These are phyloP conservation scores for Calocera cornea DNA, from an alignment of 768 basidiomycete species.

Conservation along the genomic window DNA sequence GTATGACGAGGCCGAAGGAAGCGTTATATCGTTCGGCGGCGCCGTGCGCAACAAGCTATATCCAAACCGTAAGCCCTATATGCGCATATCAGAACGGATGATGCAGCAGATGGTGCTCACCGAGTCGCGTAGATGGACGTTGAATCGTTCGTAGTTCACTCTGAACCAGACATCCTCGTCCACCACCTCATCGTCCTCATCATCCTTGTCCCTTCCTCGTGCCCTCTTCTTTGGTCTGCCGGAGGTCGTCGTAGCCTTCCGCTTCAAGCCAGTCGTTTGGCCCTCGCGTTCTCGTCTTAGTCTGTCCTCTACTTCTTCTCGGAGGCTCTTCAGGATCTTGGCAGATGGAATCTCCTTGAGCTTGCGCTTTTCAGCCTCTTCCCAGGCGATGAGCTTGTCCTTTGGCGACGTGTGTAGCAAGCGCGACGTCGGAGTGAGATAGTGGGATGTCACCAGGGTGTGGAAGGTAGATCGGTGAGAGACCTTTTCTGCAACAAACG, in stretches of 20 bases:
- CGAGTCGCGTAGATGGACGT: constrained; percentile 73
- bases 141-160: constrained; percentile 80
- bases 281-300: not conserved
- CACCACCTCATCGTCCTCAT: constrained; percentile 51
- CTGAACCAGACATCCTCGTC: constrained; percentile 67
- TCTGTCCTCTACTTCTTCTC: not conserved
- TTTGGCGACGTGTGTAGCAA: constrained; percentile 66
- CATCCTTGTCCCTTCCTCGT: constrained; percentile 44
- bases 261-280: constrained; percentile 33
- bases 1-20: constrained; percentile 55
- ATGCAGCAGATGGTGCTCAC: constrained; percentile 29
- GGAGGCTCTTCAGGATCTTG: not conserved
- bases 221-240: constrained; percentile 58
- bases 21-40: constrained; percentile 70
- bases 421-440: constrained; percentile 65
- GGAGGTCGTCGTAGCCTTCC: constrained; percentile 57
- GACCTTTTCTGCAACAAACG: constrained; percentile 18
- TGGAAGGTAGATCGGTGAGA: constrained; percentile 47
- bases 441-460: constrained; percentile 56
- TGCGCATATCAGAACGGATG: no score
- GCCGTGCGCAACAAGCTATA: constrained; percentile 62
- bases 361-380: constrained; percentile 52
- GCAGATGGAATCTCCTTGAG: constrained; percentile 2
- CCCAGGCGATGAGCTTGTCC: constrained; percentile 70
- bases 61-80: constrained; percentile 14